These are phyloP conservation scores for Pythium grandisporangium DNA, from an alignment of 352 stramenopile species.

Conservation along the genomic window DNA sequence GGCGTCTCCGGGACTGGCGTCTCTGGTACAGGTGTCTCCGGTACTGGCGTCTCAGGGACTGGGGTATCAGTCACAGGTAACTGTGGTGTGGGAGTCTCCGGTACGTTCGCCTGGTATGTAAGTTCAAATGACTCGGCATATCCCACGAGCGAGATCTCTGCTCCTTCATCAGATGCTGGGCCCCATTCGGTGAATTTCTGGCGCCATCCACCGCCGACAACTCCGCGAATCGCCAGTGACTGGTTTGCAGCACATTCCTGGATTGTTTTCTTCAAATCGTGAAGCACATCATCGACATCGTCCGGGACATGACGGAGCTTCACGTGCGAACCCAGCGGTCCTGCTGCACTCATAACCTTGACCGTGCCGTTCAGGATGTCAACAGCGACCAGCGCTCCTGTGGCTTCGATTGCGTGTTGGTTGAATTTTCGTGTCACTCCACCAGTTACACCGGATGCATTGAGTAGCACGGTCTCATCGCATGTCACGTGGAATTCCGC, in stretches of 20 bases:
- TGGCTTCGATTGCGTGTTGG: slow-evolving; percentile 14
- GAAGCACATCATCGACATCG: slow-evolving; percentile 9
- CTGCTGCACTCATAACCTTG: slow-evolving; percentile 8
- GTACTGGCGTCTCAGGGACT: neutral
- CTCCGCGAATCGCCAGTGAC: slow-evolving; percentile 9
- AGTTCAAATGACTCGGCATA: slow-evolving; percentile 21
- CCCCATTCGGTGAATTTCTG: slow-evolving; percentile 12
- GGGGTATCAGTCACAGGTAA: neutral
- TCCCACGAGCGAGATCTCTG: slow-evolving; percentile 10
- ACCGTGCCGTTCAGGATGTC: slow-evolving; percentile 11
- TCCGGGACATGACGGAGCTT: slow-evolving; percentile 14
- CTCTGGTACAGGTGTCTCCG: neutral
- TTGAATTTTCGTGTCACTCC: slow-evolving; percentile 16
- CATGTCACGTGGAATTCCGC: slow-evolving; percentile 16
- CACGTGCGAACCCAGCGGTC: slow-evolving; percentile 5
- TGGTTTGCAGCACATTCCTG: slow-evolving; percentile 14
- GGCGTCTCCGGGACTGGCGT: neutral
- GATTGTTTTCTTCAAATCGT: slow-evolving; percentile 1
- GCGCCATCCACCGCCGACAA: slow-evolving; percentile 18
- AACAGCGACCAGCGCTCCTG: slow-evolving; percentile 12
- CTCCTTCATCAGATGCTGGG: neutral
- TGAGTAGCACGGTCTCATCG: slow-evolving; percentile 9
- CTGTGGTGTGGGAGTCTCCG: neutral
- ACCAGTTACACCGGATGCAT: slow-evolving; percentile 7
- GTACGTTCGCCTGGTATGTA: slow-evolving; percentile 1